A percentile compares a stretch with the other conserved stretches of the same genome.
Conservation (phyloP, 345 rosid species). For the Populus nigra region DNA sequence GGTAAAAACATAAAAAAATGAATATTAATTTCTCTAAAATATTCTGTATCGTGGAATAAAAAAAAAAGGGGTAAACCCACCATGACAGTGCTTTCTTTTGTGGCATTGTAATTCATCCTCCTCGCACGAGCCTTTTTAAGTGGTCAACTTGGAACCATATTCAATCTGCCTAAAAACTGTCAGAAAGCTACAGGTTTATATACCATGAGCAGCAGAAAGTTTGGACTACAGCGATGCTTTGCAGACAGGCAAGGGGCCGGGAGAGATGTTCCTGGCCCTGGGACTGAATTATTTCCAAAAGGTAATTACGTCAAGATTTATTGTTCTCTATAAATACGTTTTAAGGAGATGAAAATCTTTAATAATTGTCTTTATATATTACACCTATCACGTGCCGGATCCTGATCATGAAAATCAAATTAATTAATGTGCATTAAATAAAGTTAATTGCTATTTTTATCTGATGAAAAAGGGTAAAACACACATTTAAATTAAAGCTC, state of each 20-base stretch:
- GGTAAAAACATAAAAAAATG: too few relatives aligned
- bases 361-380: not conserved
- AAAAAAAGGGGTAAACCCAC: too few relatives aligned
- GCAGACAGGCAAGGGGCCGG: not conserved
- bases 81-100: not conserved
- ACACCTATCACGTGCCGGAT: not conserved
- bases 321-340: not conserved
- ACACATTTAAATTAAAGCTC: too few relatives aligned
- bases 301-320: not conserved
- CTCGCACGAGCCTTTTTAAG: not conserved
- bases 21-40: too few relatives aligned
- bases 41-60: too few relatives aligned
- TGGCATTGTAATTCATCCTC: not conserved
- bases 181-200: too few relatives aligned
- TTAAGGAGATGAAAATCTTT: not conserved
- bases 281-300: not conserved
- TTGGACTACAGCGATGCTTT: not conserved
- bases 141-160: too few relatives aligned
- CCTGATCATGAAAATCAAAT: not conserved
- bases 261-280: not conserved
- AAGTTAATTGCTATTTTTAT: too few relatives aligned
- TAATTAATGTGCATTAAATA: not conserved
- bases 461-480: too few relatives aligned
- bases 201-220: not conserved
- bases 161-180: too few relatives aligned